Conservation (phyloP, 75 land plant species). For the Azolla pinnata region DNA sequence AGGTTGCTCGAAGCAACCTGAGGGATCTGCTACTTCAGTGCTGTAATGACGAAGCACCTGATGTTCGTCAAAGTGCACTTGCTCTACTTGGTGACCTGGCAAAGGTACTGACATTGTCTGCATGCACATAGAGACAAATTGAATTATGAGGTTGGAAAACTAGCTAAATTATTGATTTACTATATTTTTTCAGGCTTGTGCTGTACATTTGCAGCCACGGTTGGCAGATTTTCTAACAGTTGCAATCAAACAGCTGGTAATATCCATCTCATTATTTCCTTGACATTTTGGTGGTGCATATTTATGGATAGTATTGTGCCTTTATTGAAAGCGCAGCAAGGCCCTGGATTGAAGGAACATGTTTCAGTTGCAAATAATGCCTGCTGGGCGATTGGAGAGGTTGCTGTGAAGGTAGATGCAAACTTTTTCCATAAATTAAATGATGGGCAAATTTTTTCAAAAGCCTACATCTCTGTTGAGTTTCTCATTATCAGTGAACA, state of each 20-base stretch:
- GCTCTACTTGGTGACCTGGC: conserved; percentile 98
- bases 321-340: conserved; percentile 29
- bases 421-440: too few relatives aligned
- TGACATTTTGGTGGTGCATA: background rate
- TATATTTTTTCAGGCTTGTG: conserved; percentile 53
- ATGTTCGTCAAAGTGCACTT: conserved; percentile 97
- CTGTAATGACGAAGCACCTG: conserved; percentile 84
- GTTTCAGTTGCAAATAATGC: conserved; percentile 98
- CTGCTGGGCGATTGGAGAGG: conserved; percentile 99
- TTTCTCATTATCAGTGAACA: too few relatives aligned
- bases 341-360: conserved; percentile 53
- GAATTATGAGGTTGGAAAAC: too few relatives aligned
- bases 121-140: too few relatives aligned
- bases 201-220: conserved; percentile 75
- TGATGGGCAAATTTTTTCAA: too few relatives aligned
- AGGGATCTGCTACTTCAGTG: conserved; percentile 80
- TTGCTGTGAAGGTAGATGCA: conserved; percentile 96
- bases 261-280: conserved; percentile 1
- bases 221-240: conserved; percentile 64
- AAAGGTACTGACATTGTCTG: too few relatives aligned
- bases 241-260: conserved; percentile 89
- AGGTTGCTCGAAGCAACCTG: conserved; percentile 78
- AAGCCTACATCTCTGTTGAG: too few relatives aligned
- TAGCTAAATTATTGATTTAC: background rate
- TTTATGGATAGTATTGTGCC: background rate